Percentiles rank a stretch among this genome's conserved stretches.
Conservation (phyloP, 805 yeast species). For the Candida fluviatilis region DNA sequence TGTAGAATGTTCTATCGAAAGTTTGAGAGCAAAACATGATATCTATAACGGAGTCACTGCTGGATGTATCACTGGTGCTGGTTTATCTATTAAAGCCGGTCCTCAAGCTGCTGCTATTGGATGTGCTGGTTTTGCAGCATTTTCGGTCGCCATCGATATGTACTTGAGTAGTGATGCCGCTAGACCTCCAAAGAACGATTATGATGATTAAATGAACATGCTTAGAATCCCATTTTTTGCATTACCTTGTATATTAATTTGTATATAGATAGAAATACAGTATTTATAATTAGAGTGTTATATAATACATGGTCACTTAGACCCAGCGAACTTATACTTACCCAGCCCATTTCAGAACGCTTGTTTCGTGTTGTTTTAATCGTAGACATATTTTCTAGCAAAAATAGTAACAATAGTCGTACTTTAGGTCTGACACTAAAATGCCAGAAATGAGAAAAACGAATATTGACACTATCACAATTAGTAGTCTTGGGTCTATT, state of each 20-base stretch:
- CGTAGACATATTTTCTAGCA: slow-evolving; percentile 24
- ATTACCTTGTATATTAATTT: slow-evolving; percentile 1
- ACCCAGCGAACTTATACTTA: too few species aligned
- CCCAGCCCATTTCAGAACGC: too few species aligned
- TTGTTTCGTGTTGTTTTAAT: too few species aligned
- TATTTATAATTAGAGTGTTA: not conserved
- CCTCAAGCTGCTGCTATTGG: slow-evolving; percentile 90
- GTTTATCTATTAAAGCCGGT: slow-evolving; percentile 86
- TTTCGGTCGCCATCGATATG: slow-evolving; percentile 82
- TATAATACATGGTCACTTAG: not conserved
- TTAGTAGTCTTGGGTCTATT: not conserved
- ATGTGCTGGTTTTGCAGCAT: slow-evolving; percentile 97
- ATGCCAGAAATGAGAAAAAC: slow-evolving; percentile 16
- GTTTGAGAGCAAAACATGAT: slow-evolving; percentile 85
- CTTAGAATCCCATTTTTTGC: not conserved
- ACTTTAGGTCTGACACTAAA: slow-evolving; percentile 26
- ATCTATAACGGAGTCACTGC: slow-evolving; percentile 88
- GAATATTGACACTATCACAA: slow-evolving; percentile 3
- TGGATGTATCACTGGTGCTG: slow-evolving; percentile 97
- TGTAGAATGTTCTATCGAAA: slow-evolving; percentile 85
- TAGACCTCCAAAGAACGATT: slow-evolving; percentile 84
- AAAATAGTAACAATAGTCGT: slow-evolving; percentile 39
- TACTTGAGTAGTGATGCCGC: slow-evolving; percentile 82
- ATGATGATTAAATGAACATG: slow-evolving; percentile 45
- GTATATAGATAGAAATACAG: not conserved